A percentile compares a stretch with the other conserved stretches of the same genome.
Conservation (phyloP, 306 rosid genomes). For the Ormosia emarginata region DNA sequence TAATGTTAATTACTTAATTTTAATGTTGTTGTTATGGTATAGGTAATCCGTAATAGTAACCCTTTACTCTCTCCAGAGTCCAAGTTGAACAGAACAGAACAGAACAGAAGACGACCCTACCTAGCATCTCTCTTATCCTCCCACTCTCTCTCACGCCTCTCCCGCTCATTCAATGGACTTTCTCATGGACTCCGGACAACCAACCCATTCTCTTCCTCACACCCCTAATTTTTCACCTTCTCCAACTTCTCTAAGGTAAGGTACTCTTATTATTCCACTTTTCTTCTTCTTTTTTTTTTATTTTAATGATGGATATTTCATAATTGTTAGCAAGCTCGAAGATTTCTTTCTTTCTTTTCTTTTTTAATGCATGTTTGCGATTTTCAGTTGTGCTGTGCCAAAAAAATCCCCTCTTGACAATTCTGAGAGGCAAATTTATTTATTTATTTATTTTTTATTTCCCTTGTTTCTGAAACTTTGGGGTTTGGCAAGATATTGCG, state of each 20-base stretch:
- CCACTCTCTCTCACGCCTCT: background rate
- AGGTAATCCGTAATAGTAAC: background rate
- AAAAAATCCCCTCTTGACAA: background rate
- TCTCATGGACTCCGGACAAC: background rate
- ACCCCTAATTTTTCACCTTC: background rate
- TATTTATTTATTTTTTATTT: background rate
- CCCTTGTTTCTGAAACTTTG: background rate
- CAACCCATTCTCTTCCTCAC: background rate
- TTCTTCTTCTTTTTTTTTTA: background rate
- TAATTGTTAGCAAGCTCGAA: background rate
- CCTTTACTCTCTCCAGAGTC: background rate
- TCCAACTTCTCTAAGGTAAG: slow-evolving; percentile 15
- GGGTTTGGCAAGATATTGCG: background rate
- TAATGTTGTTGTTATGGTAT: background rate
- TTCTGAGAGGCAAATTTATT: background rate
- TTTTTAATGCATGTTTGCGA: background rate
- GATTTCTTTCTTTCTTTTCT: background rate
- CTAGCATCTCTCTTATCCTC: background rate
- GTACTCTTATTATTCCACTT: background rate
- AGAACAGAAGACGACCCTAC: background rate
- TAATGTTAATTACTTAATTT: background rate
- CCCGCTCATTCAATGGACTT: background rate
- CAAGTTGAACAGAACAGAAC: background rate
- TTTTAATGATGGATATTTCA: background rate
- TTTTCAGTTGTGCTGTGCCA: background rate